Percentiles rank a stretch among this genome's conserved stretches.
phyloP scores from a whole-genome alignment of 2,329 filamentous ascomycete species.

The Dendrostoma leiphaemia region DNA sequence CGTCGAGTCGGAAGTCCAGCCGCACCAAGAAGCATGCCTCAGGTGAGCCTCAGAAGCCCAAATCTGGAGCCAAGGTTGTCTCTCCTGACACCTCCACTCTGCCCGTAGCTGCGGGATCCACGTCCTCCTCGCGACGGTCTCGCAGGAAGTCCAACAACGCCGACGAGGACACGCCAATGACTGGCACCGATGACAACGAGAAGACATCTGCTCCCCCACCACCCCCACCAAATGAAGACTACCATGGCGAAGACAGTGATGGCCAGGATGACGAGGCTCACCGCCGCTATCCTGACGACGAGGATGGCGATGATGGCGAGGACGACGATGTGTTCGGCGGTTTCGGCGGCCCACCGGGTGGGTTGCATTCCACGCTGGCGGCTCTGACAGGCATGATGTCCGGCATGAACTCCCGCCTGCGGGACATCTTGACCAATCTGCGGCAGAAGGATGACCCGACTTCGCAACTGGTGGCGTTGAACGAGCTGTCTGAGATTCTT shows the following conservation, averaged over 20 bases:
- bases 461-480: conserved; percentile 84
- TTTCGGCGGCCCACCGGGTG: conserved; percentile 67
- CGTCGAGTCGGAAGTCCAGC: conserved; percentile 70
- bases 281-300: conserved; percentile 45
- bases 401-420: conserved; percentile 74
- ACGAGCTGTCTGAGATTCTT: conserved; percentile 89
- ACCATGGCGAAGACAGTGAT: conserved; percentile 37
- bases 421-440: conserved; percentile 73
- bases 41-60: conserved; percentile 31
- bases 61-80: background rate
- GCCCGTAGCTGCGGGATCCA: conserved; percentile 33
- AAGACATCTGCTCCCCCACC: conserved; percentile 40
- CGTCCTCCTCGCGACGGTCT: conserved; percentile 43
- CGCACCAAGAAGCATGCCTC: conserved; percentile 62
- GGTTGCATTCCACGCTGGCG: conserved; percentile 76
- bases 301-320: conserved; percentile 55
- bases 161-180: conserved; percentile 66
- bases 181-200: conserved; percentile 59
- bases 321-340: conserved; percentile 65
- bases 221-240: conserved; percentile 42
- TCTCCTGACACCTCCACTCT: conserved; percentile 19
- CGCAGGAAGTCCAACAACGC: conserved; percentile 53
- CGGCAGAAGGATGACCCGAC: conserved; percentile 83
- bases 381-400: conserved; percentile 91
- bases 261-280: conserved; percentile 43